Evolutionary conservation across 129 eudicot genomes (phyloP).

Genomic region (Artemisia annua): DNA sequence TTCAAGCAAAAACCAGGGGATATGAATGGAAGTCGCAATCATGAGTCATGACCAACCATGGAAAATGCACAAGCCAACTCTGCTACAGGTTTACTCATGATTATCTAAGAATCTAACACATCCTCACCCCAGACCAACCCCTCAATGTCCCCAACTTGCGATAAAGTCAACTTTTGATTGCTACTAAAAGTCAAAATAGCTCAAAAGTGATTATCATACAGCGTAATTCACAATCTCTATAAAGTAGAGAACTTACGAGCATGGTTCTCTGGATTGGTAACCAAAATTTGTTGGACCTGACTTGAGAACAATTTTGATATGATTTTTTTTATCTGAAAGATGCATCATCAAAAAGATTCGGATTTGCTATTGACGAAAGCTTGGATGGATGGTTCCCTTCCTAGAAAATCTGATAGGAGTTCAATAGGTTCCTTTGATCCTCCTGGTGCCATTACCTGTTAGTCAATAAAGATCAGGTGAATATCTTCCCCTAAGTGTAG

Average conservation of each 20-base stretch:
- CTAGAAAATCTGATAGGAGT: slow-evolving; percentile 72
- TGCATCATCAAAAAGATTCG: neutral
- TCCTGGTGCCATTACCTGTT: slow-evolving; percentile 86
- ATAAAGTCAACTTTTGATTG: neutral
- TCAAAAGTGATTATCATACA: neutral
- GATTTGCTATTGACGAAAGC: slow-evolving; percentile 42
- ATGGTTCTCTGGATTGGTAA: neutral
- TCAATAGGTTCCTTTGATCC: slow-evolving; percentile 87
- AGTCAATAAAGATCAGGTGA: neutral
- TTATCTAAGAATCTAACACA: too few relatives aligned
- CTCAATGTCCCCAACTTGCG: neutral
- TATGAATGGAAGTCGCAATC: slow-evolving; percentile 32
- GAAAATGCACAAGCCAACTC: neutral
- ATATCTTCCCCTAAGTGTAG: neutral
- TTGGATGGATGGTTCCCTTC: slow-evolving; percentile 89
- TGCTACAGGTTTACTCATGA: neutral
- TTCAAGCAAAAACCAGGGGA: slow-evolving; percentile 28
- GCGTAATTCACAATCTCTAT: neutral
- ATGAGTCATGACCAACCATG: slow-evolving; percentile 22
- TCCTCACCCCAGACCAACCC: neutral
- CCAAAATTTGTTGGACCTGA: neutral
- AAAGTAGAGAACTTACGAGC: neutral
- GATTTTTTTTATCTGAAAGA: neutral
- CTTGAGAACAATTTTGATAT: neutral
- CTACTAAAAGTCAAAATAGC: neutral